A percentile compares a stretch with the other conserved stretches of the same genome.
Evolutionary conservation across 2,329 filamentous ascomycete genomes (phyloP).

Genomic region (Blastomyces silverae): DNA sequence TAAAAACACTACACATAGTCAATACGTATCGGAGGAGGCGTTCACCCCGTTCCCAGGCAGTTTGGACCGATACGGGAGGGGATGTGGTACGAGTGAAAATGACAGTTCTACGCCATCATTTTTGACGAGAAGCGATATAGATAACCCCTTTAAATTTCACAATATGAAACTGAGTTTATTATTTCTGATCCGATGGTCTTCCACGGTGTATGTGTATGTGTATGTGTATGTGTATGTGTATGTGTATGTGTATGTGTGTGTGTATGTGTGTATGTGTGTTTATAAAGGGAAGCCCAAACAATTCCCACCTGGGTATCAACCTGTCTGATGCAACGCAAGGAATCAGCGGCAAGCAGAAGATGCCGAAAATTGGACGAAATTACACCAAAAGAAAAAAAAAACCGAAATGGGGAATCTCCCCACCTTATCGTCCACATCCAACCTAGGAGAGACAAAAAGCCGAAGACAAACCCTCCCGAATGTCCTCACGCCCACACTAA

Average conservation of each 20-base stretch:
- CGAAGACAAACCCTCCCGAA: background rate
- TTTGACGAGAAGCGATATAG: background rate
- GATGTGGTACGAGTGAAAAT: background rate
- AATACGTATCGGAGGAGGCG: background rate
- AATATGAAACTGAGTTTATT: background rate
- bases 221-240: background rate
- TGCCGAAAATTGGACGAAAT: background rate
- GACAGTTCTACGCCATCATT: background rate
- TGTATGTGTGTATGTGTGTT: background rate
- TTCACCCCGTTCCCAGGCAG: background rate
- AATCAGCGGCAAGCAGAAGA: background rate
- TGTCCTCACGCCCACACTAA: slow-evolving; percentile 65
- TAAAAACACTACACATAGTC: background rate
- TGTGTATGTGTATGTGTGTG: background rate
- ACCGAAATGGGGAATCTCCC: background rate
- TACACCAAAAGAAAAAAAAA: background rate
- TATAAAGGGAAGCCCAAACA: background rate
- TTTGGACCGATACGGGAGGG: background rate
- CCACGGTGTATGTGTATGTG: background rate
- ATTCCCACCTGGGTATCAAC: slow-evolving; percentile 1
- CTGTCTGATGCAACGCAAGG: background rate
- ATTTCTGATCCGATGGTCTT: background rate
- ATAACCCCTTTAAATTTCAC: background rate
- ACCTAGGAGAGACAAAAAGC: background rate
- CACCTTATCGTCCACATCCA: slow-evolving; percentile 1